Evolutionary conservation across 2,329 filamentous ascomycete species (phyloP), one percentile per base, ranked within the genome.

Genomic region (Cladobotryum mycophilum): DNA sequence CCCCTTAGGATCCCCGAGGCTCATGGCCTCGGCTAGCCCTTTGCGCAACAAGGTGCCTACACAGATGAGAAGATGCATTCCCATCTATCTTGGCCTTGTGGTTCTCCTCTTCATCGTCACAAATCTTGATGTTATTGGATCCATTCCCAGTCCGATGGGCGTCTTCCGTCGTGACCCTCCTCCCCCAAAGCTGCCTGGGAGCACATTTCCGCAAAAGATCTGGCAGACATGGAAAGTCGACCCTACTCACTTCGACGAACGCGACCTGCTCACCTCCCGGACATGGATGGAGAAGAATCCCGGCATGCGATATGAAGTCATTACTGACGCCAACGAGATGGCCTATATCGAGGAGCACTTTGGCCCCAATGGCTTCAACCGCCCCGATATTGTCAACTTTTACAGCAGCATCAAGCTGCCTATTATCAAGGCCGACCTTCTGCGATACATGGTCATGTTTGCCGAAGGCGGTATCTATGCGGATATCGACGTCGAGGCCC

Each of bases 201-300:
- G 56, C 58, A 63, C 57, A 18, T 88, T 82, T 58, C 85, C 76
- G 5, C 75, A 75, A 49, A 89, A 88, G 67, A 85, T 89, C 57
- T 89, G 85, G 85, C 85, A 89, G 66, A 85, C 81, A 0, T 89
- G 85, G 85, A 89, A 88, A 64, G 78, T 84, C 25, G 78, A 84
- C 54, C 81, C 85, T 2, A 70, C 87, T 34, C 72, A 73, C 2
- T 87, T 88, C 60, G 84, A 86, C 55, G 75, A 82, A 59, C 75
- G 80, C 47, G 83, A 88, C 59, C 70, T 78, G 33, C 67, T 74
- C 20, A 73, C 74, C 0, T 84, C 85, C 9, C 76, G 76, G 56
- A 82, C 82, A 2, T 89, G 85, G 85, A 73, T 79, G 0, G 66
- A 69, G 18, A 85, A 82, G 66, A 88, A 88, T 58, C 84, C 83